Percentiles rank a stretch among this genome's conserved stretches.
phyloP scores from a whole-genome alignment of 1,284 basidiomycete genomes.

The Athelia sp. region DNA sequence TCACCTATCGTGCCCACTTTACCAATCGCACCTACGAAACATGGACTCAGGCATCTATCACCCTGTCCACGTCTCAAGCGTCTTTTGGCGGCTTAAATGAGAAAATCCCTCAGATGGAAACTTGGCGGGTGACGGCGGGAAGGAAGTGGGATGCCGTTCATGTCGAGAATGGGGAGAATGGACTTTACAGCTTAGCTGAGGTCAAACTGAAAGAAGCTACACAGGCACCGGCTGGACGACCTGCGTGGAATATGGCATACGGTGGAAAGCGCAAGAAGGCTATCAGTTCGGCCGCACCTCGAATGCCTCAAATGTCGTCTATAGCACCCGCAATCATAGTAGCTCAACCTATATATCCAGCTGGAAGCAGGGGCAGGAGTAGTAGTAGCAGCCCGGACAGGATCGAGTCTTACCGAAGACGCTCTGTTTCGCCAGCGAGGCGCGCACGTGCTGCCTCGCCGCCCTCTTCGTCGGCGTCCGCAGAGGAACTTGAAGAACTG shows the following conservation, averaged over 20 bases:
- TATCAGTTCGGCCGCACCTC: neutral
- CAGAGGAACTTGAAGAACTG: too few relatives aligned
- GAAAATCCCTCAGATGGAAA: neutral
- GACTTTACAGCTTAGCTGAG: neutral
- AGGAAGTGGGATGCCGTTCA: neutral
- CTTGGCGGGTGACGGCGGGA: neutral
- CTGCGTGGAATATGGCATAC: neutral
- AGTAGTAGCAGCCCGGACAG: too few relatives aligned
- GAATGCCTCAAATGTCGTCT: too few relatives aligned
- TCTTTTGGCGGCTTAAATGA: neutral
- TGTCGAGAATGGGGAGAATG: conserved; percentile 1
- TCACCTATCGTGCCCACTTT: conserved; percentile 1
- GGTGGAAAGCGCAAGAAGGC: neutral
- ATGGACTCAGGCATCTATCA: neutral
- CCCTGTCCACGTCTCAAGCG: neutral
- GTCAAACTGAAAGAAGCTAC: neutral
- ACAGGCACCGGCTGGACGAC: neutral
- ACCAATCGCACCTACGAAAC: conserved; percentile 1
- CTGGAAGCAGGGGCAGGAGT: too few relatives aligned
- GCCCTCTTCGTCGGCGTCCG: neutral
- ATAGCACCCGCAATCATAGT: too few relatives aligned
- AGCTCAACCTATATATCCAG: too few relatives aligned
- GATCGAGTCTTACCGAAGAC: too few relatives aligned
- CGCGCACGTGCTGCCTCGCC: too few relatives aligned
- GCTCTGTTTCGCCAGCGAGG: too few relatives aligned